Evolutionary conservation across 495 filamentous ascomycete species (phyloP).

Genomic region (Neurospora sp.): DNA sequence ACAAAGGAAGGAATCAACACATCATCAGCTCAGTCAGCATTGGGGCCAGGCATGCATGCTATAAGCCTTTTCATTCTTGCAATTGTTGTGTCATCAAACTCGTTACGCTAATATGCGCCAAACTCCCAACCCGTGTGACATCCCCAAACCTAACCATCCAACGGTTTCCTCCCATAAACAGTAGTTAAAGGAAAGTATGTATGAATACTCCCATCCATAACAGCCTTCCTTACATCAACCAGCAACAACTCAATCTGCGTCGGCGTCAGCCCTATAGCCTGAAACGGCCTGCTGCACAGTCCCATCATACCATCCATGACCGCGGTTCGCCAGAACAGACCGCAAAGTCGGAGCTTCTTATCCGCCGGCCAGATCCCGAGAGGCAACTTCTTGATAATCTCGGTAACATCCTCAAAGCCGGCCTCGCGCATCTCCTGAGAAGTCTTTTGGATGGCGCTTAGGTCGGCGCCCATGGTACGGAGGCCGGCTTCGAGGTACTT

Average conservation of each 20-base stretch:
- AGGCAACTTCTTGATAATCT: conserved; percentile 19
- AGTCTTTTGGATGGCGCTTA: conserved; percentile 11
- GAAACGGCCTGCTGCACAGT: conserved; percentile 18
- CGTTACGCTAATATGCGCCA: not conserved
- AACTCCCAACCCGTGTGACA: not conserved
- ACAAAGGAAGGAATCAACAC: not conserved
- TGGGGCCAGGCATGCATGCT: too few species aligned
- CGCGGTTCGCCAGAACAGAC: conserved; percentile 22
- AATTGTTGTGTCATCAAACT: not conserved
- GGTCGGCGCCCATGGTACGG: conserved; percentile 16
- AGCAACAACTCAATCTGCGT: conserved; percentile 32
- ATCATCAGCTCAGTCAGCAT: not conserved
- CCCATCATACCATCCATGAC: conserved; percentile 28
- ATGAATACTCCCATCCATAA: conserved; percentile 22
- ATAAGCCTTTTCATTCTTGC: not conserved
- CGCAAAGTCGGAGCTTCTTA: conserved; percentile 21
- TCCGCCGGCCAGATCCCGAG: conserved; percentile 25
- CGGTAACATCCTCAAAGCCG: conserved; percentile 20
- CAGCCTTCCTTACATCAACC: conserved; percentile 25
- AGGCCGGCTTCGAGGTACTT: conserved; percentile 21
- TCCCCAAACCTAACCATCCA: not conserved
- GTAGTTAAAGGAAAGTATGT: conserved; percentile 21
- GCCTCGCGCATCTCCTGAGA: conserved; percentile 13
- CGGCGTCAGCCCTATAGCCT: conserved; percentile 24
- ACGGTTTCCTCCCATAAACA: conserved; percentile 26